Base-by-base conservation (phyloP, 225 moss, liverwort and hornwort species). In the Lunularia cruciata region DNA sequence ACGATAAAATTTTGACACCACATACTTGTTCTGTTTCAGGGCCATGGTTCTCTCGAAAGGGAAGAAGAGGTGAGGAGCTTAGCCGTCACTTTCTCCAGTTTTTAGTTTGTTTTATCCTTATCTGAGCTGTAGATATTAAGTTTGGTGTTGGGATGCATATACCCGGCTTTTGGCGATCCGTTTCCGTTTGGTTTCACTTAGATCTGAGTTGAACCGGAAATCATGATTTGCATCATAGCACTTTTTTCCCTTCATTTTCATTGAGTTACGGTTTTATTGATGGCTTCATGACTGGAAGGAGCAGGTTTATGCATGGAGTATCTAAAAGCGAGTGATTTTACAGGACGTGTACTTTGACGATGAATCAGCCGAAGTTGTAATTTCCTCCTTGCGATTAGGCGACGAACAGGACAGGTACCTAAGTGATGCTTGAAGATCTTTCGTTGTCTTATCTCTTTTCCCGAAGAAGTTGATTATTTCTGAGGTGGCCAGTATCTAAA, bases 321-420 rank as follows among this genome's bases (percentile, higher is more conserved):
- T 35, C 25, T 19, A 57, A 11, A 14, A 39, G 22, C 26, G 22
- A 4, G 8, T 25, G 25, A 1, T 51, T 27, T 31, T 51, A 28
- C 87, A 98, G 98, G 98, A 98, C 75, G 87, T 89, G 36, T 93
- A 90, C 76, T 98, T 92, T 63, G 98, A 98, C 71, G 96, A 98
- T 46, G 93, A 98, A 61, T 89, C 92, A 60, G 89, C 94, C 14
- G 95, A 98, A 82, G 98, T 98, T 33, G 93, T 98, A 31, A 98
- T 98, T 39, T 89, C 92, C 39, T 89, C 98, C 5, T 75, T 93
- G 77, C 85, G 87, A 62, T 82, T 92, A 35, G 80, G 83, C 60
- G 90, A 92, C 34, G 92, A 92, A 68, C 92, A 90, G 35, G 92
- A 90, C 74, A 92, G 90, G 98, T 93, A 88, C 34, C 53, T 49